phyloP scores from a whole-genome alignment of 192 early-diverging fungal species.

The Podila horticola region DNA sequence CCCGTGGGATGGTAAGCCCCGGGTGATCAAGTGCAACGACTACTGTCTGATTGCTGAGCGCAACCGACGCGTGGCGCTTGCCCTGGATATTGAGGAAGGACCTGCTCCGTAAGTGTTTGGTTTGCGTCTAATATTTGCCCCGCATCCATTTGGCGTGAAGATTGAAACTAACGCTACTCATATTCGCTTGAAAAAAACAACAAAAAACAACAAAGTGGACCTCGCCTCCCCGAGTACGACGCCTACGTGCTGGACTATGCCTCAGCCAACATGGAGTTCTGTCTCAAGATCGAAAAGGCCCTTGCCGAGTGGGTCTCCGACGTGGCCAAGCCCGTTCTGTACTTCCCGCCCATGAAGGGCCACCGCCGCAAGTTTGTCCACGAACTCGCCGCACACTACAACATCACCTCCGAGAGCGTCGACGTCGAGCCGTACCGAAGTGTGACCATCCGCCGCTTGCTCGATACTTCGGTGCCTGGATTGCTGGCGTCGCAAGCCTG shows the following conservation, averaged over 20 bases:
- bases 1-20: conserved; percentile 50
- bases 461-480: conserved; percentile 34
- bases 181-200: neutral
- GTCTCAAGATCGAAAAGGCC: conserved; percentile 72
- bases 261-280: conserved; percentile 67
- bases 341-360: conserved; percentile 77
- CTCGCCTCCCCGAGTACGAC: conserved; percentile 58
- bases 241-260: conserved; percentile 78
- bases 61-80: conserved; percentile 82
- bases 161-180: neutral
- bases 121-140: no score
- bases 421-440: conserved; percentile 83
- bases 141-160: no score
- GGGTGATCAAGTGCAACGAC: conserved; percentile 79
- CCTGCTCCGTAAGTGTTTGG: conserved; percentile 18
- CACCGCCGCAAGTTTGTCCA: conserved; percentile 76
- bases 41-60: conserved; percentile 82
- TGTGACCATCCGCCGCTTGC: conserved; percentile 67
- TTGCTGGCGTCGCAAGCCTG: conserved; percentile 47
- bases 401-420: conserved; percentile 75
- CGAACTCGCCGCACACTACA: conserved; percentile 78
- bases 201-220: conserved; percentile 2
- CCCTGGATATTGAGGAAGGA: conserved; percentile 71
- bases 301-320: conserved; percentile 77
- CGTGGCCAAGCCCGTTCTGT: conserved; percentile 55